Conservation (phyloP, 805 yeast genomes). For the Kurtzmaniella cleridarum region DNA sequence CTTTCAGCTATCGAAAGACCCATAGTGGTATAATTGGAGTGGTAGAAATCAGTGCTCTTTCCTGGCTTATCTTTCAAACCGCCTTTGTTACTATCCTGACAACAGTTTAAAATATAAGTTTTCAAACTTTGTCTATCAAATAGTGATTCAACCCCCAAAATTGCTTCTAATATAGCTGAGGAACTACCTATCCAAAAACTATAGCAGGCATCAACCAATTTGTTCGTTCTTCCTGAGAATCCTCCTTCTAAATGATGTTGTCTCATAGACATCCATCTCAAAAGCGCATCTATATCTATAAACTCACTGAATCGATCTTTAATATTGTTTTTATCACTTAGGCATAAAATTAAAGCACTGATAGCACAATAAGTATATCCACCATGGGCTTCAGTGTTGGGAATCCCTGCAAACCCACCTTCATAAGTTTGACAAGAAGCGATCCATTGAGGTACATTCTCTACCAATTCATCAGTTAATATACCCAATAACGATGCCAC, state of each 20-base stretch:
- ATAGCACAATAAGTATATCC: slow-evolving; percentile 93
- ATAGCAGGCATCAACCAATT: slow-evolving; percentile 94
- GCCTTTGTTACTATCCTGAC: slow-evolving; percentile 58
- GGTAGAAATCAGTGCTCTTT: slow-evolving; percentile 76
- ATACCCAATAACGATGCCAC: slow-evolving; percentile 63
- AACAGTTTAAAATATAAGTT: slow-evolving; percentile 66
- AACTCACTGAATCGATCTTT: slow-evolving; percentile 16
- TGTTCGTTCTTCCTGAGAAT: slow-evolving; percentile 83
- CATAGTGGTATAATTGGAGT: slow-evolving; percentile 75
- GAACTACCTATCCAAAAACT: slow-evolving; percentile 93
- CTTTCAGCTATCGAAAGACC: slow-evolving; percentile 67
- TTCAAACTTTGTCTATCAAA: slow-evolving; percentile 55
- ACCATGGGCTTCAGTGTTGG: slow-evolving; percentile 86
- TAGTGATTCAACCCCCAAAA: slow-evolving; percentile 19
- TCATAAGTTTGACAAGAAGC: slow-evolving; percentile 78
- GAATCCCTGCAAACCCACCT: slow-evolving; percentile 90
- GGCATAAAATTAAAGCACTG: slow-evolving; percentile 49
- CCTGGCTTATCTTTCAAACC: slow-evolving; percentile 92
- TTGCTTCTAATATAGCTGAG: slow-evolving; percentile 55
- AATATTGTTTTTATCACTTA: slow-evolving; percentile 26
- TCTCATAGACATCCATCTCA: slow-evolving; percentile 65
- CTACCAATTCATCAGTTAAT: slow-evolving; percentile 52
- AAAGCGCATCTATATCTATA: slow-evolving; percentile 44
- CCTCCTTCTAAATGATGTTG: slow-evolving; percentile 82
- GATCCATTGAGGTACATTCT: slow-evolving; percentile 56